These are phyloP conservation scores for Anthostomella pinea DNA, from an alignment of 2,329 filamentous ascomycete genomes.

Conservation along the genomic window DNA sequence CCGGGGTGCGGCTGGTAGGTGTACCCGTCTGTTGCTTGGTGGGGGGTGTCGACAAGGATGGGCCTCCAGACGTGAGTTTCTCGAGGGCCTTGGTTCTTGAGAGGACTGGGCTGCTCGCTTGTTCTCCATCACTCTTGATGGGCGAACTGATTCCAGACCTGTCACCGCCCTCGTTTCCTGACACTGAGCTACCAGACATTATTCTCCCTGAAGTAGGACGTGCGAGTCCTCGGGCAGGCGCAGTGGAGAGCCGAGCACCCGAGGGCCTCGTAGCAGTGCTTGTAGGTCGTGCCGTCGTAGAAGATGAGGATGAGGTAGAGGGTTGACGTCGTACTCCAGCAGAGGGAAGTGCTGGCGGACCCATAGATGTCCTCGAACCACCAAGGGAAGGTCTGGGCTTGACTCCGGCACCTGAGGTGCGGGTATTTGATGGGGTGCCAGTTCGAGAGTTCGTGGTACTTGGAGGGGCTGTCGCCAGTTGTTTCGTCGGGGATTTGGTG, in stretches of 20 bases:
- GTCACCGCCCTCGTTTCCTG: slow-evolving; percentile 40
- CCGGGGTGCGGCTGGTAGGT: slow-evolving; percentile 26
- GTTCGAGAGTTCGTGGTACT: slow-evolving; percentile 61
- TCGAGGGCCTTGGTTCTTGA: slow-evolving; percentile 52
- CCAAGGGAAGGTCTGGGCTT: slow-evolving; percentile 56
- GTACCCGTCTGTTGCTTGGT: slow-evolving; percentile 29
- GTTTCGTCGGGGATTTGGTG: slow-evolving; percentile 77
- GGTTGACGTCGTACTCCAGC: slow-evolving; percentile 42
- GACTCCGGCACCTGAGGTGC: slow-evolving; percentile 40
- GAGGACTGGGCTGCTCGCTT: slow-evolving; percentile 49
- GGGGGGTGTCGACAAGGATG: slow-evolving; percentile 31
- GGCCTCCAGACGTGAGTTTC: slow-evolving; percentile 41
- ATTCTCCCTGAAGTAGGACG: slow-evolving; percentile 41
- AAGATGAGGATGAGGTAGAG: slow-evolving; percentile 41
- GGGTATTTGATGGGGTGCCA: slow-evolving; percentile 59
- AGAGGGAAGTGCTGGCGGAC: slow-evolving; percentile 55
- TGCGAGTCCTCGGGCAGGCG: slow-evolving; percentile 33
- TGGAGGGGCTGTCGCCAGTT: slow-evolving; percentile 53
- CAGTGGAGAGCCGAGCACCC: slow-evolving; percentile 39
- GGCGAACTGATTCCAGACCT: slow-evolving; percentile 43
- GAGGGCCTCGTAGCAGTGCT: slow-evolving; percentile 35
- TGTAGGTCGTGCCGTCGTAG: slow-evolving; percentile 34
- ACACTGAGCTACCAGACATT: slow-evolving; percentile 46
- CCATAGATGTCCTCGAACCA: slow-evolving; percentile 63
- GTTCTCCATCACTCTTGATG: slow-evolving; percentile 50